Evolutionary conservation across 2,329 filamentous ascomycete genomes (phyloP).

Genomic region (Cladorrhinum sp.): DNA sequence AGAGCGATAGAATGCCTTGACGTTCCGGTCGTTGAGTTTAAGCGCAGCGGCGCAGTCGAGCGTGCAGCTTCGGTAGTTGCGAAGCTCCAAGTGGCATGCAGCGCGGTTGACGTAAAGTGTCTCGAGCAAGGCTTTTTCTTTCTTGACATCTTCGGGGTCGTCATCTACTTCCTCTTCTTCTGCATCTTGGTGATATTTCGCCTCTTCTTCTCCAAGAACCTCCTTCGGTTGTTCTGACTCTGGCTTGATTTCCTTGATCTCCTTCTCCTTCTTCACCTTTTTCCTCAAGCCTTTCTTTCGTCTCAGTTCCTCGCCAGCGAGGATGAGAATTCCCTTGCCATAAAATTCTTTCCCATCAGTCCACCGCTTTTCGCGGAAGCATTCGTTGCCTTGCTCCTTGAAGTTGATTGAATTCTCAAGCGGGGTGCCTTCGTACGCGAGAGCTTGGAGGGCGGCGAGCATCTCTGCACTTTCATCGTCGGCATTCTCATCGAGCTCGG

Average conservation of each 20-base stretch:
- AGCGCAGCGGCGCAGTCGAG: constrained; percentile 80
- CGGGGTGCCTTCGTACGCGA: constrained; percentile 89
- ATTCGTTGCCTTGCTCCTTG: constrained; percentile 89
- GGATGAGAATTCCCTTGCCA: constrained; percentile 73
- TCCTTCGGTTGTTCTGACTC: constrained; percentile 38
- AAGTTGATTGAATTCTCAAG: constrained; percentile 80
- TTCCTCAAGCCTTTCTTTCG: constrained; percentile 15
- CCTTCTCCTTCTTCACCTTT: constrained; percentile 9
- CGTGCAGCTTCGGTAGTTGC: constrained; percentile 84
- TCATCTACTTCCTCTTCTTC: constrained; percentile 17
- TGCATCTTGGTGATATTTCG: neutral
- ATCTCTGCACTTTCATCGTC: constrained; percentile 81
- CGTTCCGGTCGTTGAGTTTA: constrained; percentile 71
- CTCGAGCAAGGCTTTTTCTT: constrained; percentile 67
- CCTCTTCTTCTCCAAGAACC: constrained; percentile 18
- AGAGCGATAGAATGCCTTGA: constrained; percentile 91
- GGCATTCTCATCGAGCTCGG: constrained; percentile 65
- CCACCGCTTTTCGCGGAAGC: constrained; percentile 71
- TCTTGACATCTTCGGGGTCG: constrained; percentile 54
- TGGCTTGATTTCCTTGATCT: neutral
- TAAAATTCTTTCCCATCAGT: constrained; percentile 89
- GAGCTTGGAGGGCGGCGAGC: constrained; percentile 80
- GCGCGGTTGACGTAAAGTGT: constrained; percentile 82
- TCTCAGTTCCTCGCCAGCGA: constrained; percentile 61
- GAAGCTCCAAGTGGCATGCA: constrained; percentile 81